Conservation (phyloP, 2,329 filamentous ascomycete species). For the Ophiosphaerella narmari region DNA sequence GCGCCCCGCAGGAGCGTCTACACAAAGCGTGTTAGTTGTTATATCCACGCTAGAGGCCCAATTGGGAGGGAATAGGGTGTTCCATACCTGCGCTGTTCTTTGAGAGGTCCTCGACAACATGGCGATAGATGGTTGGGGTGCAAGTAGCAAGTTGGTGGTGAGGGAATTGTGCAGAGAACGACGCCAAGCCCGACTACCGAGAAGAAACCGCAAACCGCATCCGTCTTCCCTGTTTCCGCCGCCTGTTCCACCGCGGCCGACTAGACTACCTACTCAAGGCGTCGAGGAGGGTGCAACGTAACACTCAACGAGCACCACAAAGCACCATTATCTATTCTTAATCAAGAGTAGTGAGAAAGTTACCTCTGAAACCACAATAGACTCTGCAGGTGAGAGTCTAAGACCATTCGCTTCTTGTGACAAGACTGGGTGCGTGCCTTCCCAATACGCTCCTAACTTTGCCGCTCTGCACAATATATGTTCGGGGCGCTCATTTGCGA, state of each 20-base stretch:
- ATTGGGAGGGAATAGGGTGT: conserved; percentile 24
- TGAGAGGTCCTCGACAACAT: conserved; percentile 53
- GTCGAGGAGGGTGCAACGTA: no score
- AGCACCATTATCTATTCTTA: no score
- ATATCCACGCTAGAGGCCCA: conserved; percentile 14
- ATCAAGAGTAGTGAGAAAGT: no score
- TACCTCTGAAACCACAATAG: no score
- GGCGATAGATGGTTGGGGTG: conserved; percentile 32
- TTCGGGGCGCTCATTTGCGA: no score
- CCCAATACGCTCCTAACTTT: no score
- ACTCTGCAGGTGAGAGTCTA: no score
- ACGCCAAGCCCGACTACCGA: conserved; percentile 40
- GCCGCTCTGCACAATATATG: no score
- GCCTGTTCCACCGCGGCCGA: conserved; percentile 16
- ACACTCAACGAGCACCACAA: no score
- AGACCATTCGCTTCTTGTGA: no score
- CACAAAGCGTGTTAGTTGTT: conserved; percentile 29
- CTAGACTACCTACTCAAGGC: background rate
- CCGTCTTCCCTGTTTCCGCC: conserved; percentile 10
- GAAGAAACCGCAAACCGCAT: conserved; percentile 37
- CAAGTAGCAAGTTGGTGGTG: conserved; percentile 30
- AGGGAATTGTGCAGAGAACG: conserved; percentile 42
- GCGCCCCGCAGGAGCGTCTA: conserved; percentile 63
- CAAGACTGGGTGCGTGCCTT: no score
- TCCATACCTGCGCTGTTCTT: conserved; percentile 55